These are phyloP conservation scores for Aegilops longissima DNA, from an alignment of 176 grass and related monocot species.

Conservation along the genomic window DNA sequence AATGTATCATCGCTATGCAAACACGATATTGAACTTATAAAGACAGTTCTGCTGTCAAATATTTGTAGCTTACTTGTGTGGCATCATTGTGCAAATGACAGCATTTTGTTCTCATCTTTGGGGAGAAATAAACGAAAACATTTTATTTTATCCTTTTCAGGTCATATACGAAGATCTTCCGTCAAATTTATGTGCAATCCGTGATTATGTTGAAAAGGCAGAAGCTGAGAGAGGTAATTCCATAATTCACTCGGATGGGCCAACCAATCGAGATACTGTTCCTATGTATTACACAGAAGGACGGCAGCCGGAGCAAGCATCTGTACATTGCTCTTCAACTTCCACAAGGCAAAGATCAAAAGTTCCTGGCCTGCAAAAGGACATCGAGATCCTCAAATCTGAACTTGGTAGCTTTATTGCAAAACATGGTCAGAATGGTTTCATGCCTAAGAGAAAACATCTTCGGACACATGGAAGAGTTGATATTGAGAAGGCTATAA, in stretches of 20 bases:
- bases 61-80: background rate
- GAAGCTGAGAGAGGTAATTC: slow-evolving; percentile 38
- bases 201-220: slow-evolving; percentile 76
- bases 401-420: slow-evolving; percentile 74
- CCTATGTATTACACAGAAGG: slow-evolving; percentile 21
- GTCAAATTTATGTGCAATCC: slow-evolving; percentile 95
- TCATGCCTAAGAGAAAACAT: slow-evolving; percentile 98
- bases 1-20: slow-evolving; percentile 9
- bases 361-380: slow-evolving; percentile 80
- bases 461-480: slow-evolving; percentile 80
- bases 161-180: slow-evolving; percentile 98
- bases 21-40: background rate
- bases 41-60: background rate
- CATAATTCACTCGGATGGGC: background rate
- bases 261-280: slow-evolving; percentile 27
- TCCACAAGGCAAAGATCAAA: slow-evolving; percentile 57
- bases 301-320: slow-evolving; percentile 39
- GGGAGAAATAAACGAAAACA: background rate
- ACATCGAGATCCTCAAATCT: slow-evolving; percentile 73
- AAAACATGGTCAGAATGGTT: slow-evolving; percentile 72
- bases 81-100: background rate
- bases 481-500: slow-evolving; percentile 98
- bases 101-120: background rate
- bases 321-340: slow-evolving; percentile 33
- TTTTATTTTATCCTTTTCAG: slow-evolving; percentile 47